Evolutionary conservation across 345 rosid genomes (phyloP), one percentile per base, ranked within the genome.

Genomic region (Eucalyptus sp.): DNA sequence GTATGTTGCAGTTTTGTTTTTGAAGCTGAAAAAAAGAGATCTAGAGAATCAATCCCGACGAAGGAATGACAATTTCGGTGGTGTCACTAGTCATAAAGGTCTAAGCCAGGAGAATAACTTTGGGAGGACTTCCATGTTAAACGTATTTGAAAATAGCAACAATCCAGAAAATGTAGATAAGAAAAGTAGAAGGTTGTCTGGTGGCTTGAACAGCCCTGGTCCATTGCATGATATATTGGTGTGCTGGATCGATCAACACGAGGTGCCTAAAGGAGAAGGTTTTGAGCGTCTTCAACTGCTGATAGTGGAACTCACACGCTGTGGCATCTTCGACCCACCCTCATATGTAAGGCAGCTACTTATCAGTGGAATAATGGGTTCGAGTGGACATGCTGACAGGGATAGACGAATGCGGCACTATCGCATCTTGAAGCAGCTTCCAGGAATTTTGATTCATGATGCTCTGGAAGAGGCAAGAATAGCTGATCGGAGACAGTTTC

Each of bases 211-310:
- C 91, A 96, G 98, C 89, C 99, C 99, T 13, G 95, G 99, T 56
- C 96, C 99, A 51, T 92, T 98, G 88, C 99, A 98, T 91, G 99
- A 98, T 91, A 93, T 95, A 93, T 91, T 96, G 85, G 99, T 97
- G 37, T 98, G 99, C 90, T 98, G 99, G 99, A 97, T 98, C 86
- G 99, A 98, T 93, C 99, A 97, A 90, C 99, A 98, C 87, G 99
- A 96, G 90, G 94, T 93, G 68, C 95, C 93, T 87, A 95, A 89
- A 90, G 95, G 97, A 88, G 95, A 94, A 90, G 99, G 98, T 89
- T 90, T 92, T 89, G 95, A 96, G 92, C 94, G 95, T 60, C 90
- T 96, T 91, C 99, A 94, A 90, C 94, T 96, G 64, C 94, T 98
- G 41, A 87, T 96, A 13, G 92, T 94, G 90, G 99, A 98, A 90